These are phyloP conservation scores for Aureobasidium vineae DNA, from an alignment of 2,329 filamentous ascomycete species.

Conservation along the genomic window DNA sequence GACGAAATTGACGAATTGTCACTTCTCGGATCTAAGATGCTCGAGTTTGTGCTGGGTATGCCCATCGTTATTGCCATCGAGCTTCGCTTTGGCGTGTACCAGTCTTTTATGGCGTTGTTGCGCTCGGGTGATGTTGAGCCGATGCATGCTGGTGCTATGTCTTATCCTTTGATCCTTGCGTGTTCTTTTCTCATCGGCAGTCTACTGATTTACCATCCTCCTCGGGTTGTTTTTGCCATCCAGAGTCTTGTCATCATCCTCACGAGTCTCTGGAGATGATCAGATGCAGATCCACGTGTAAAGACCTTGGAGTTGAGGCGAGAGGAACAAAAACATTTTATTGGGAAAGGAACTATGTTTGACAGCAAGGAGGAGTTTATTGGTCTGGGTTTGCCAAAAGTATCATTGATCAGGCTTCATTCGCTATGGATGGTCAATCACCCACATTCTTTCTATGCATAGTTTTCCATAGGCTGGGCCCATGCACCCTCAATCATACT, in stretches of 20 bases:
- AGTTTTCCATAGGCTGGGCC: constrained; percentile 15
- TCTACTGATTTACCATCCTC: neutral
- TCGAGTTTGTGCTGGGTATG: neutral
- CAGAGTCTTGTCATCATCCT: neutral
- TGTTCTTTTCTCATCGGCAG: neutral
- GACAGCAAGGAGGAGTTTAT: neutral
- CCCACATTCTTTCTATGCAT: neutral
- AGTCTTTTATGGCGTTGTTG: neutral
- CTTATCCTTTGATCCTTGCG: neutral
- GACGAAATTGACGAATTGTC: neutral
- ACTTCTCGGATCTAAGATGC: neutral
- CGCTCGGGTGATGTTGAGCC: neutral
- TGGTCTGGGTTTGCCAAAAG: neutral
- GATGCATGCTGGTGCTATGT: neutral
- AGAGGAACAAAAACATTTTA: neutral
- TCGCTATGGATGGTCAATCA: neutral
- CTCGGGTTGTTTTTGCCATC: neutral
- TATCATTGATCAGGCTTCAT: neutral
- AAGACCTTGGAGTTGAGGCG: neutral
- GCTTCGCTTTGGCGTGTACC: neutral
- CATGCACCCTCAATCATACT: constrained; percentile 17
- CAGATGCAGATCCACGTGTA: neutral
- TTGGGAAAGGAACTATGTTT: neutral
- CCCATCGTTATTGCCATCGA: neutral
- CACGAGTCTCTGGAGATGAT: constrained; percentile 3